Conservation (phyloP, 2,329 filamentous ascomycete species). For the Neonectria ditissima region DNA sequence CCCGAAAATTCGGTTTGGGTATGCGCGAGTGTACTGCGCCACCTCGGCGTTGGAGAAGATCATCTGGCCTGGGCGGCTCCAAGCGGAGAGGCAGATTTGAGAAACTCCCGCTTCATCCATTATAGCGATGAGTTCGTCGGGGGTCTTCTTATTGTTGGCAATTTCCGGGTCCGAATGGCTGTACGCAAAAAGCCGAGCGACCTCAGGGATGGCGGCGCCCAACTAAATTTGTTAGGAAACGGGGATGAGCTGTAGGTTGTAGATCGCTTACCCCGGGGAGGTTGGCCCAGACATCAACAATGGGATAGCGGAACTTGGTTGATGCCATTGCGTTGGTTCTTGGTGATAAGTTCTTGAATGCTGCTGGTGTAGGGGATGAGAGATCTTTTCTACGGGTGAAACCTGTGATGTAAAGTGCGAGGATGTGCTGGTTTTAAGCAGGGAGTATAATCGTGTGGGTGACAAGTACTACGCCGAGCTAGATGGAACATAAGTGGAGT, state of each 20-base stretch:
- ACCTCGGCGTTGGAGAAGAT: constrained; percentile 29
- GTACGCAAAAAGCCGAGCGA: constrained; percentile 19
- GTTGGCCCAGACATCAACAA: neutral
- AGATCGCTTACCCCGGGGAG: neutral
- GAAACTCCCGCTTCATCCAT: constrained; percentile 29
- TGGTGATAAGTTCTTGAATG: no score
- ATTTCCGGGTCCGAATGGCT: constrained; percentile 26
- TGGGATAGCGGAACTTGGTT: neutral
- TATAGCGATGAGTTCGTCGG: constrained; percentile 22
- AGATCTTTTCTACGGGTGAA: no score
- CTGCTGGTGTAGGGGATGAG: no score
- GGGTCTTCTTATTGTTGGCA: constrained; percentile 4
- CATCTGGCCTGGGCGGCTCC: constrained; percentile 20
- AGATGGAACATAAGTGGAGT: no score
- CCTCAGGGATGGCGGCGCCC: constrained; percentile 15
- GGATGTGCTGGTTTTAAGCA: no score
- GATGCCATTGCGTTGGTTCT: no score
- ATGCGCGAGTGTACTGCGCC: constrained; percentile 25
- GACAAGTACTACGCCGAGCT: no score
- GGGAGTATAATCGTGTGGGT: no score
- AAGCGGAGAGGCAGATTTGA: constrained; percentile 28
- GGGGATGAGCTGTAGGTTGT: neutral
- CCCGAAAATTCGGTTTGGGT: constrained; percentile 27
- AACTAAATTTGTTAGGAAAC: neutral
- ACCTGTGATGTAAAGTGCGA: no score